phyloP scores from a whole-genome alignment of 1,139 yeast species.

The Maudiozyma humilis region DNA sequence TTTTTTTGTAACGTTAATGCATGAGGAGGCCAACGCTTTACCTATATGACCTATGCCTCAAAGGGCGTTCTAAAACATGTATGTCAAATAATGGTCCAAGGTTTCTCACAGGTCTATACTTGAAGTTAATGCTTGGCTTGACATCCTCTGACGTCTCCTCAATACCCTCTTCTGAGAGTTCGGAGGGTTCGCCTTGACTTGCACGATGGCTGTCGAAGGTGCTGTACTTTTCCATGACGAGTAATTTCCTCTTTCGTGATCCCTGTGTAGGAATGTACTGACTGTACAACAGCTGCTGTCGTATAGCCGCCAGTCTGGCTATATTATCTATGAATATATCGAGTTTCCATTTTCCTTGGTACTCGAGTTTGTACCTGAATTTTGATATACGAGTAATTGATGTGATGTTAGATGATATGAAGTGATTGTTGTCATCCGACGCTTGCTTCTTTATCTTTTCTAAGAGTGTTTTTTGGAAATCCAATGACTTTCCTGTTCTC shows the following conservation, averaged over 20 bases:
- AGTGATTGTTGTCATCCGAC: slow-evolving; percentile 5
- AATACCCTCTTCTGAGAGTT: not conserved
- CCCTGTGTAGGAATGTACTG: not conserved
- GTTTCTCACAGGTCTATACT: slow-evolving; percentile 20
- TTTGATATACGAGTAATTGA: slow-evolving; percentile 23
- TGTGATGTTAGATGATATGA: slow-evolving; percentile 14
- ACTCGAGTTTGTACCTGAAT: slow-evolving; percentile 22
- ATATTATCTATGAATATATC: slow-evolving; percentile 25
- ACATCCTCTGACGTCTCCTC: slow-evolving; percentile 9
- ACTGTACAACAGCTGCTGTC: slow-evolving; percentile 20
- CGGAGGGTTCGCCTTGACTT: slow-evolving; percentile 1
- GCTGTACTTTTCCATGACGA: slow-evolving; percentile 5
- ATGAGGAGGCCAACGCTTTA: too few species aligned
- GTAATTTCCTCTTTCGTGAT: not conserved
- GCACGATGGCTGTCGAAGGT: not conserved
- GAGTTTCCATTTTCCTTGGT: slow-evolving; percentile 27
- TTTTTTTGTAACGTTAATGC: too few species aligned
- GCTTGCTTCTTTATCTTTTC: slow-evolving; percentile 9
- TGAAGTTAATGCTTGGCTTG: slow-evolving; percentile 22
- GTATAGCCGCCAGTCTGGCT: slow-evolving; percentile 18
- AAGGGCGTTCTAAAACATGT: slow-evolving; percentile 28
- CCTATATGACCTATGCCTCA: slow-evolving; percentile 11
- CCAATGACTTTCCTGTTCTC: slow-evolving; percentile 22
- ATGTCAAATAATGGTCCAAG: slow-evolving; percentile 25
- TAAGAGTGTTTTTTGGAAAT: slow-evolving; percentile 18